Evolutionary conservation across 768 basidiomycete genomes (phyloP), one percentile per base, ranked within the genome.

Genomic region (Amanita rubescens): DNA sequence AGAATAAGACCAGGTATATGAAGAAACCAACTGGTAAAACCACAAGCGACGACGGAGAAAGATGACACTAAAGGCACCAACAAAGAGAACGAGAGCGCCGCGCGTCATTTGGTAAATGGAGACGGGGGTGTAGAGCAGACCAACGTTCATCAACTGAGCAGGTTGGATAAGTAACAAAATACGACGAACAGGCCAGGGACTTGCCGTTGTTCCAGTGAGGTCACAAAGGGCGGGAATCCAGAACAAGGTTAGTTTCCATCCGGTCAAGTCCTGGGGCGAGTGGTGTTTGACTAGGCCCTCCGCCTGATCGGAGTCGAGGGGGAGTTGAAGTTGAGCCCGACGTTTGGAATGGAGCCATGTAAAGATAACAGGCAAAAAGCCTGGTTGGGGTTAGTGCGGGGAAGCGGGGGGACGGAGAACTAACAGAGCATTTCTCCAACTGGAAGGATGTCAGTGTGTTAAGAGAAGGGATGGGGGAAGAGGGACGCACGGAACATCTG

Each of bases 51-150:
- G 84, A 47, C 77, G 80, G 55, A 99, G 82, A 77, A 98, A 98
- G 53, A 94, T 66, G 62, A 98, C 94, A 48, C 87, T 90, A 60
- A 98, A 80, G 52, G 90, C 64, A 43, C 93, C 95, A 55, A 98
- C 95, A 69, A 94, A 98, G 51, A 95, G 79, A 45, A 96, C 92
- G 54, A 96, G 82, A 39, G 92, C 87, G 48, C 94, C 94, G 55
- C 88, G 84, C 56, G 85, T 91, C 94, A 96, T 95, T 69, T 96
- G 95, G 74, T 91, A 98, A 61, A 97, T 92, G 39, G 90, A 94
- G 51, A 99, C 96, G 25, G 95, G 95, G 1, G 94, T 94, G 68
- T 94, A 92, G 34, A 99, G 79, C 44, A 99, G 78, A 51, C 96
- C 96, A 59, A 95, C 76, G 65, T 96, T 96, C 96, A 98, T 97